Evolutionary conservation across 1,284 basidiomycete genomes (phyloP), one percentile per base, ranked within the genome.

Genomic region (Ceraceosorus bombacis): DNA sequence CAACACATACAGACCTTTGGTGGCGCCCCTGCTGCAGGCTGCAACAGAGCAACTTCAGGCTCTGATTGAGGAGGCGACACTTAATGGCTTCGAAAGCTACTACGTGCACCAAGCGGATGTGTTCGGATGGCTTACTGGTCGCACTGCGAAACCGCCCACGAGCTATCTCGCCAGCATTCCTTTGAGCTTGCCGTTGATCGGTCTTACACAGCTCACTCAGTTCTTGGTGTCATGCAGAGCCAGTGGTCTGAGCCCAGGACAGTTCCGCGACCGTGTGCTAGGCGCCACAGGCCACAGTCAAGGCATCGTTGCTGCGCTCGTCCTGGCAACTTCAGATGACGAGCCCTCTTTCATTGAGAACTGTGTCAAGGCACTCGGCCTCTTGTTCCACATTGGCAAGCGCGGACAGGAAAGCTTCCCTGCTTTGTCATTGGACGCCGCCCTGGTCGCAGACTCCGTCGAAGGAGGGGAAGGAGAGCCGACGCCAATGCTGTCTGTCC

Each of bases 281-380:
- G 94, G 93, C 55, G 85, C 90, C 5, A 97, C 94, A 9, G 94
- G 94, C 52, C 94, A 98, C 81, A 95, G 91, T 6, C 94, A 97
- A 79, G 95, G 94, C 68, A 85, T 98, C 69, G 86, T 96, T 59
- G 91, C 92, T 17, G 94, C 94, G 27, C 84, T 95, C 56, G 87
- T 85, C 39, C 85, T 96, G 68, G 83, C 92, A 27, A 68, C 90
- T 2, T 94, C 91, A 13, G 82, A 82, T 41, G 84, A 85, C 49
- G 85, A 86, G 70, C 86, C 88, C 55, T 85, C 85, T 4, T 88
- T 91, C 78, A 79, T 83, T 57, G 79, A 81, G 64, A 94, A 96
- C 79, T 83, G 85, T 13, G 80, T 82, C 76, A 93, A 94, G 79
- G 90, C 90, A 38, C 78, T 95, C 69, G 86, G 83, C 70, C 93